Percentiles rank a stretch among this genome's conserved stretches.
Conservation (phyloP, 78 protist genomes). For the Cyanophora paradoxa region DNA sequence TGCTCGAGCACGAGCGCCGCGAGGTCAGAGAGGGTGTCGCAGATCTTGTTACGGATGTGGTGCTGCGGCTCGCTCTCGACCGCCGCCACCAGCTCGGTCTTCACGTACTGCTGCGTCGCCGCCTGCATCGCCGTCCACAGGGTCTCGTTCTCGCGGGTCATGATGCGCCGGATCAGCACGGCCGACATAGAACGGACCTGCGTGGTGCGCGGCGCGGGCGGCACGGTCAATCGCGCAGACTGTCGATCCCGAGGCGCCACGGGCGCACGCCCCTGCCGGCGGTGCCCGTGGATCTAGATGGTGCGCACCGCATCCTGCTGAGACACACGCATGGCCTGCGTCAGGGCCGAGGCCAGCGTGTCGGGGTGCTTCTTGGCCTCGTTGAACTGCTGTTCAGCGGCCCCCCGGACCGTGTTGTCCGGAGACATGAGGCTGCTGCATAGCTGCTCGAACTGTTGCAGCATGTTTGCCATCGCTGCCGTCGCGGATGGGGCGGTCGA, state of each 20-base stretch:
- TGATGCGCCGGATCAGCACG: background rate
- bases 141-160: background rate
- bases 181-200: constrained; percentile 1
- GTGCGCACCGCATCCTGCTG: background rate
- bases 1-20: constrained; percentile 9
- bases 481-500: no score
- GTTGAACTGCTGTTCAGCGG: background rate
- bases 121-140: background rate
- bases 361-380: background rate
- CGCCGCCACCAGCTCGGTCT: background rate
- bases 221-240: no score
- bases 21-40: constrained; percentile 8
- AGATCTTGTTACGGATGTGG: background rate
- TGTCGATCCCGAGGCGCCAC: no score
- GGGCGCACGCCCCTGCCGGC: background rate
- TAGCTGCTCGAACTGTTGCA: background rate
- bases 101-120: background rate
- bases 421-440: background rate
- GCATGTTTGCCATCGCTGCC: no score
- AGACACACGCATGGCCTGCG: background rate
- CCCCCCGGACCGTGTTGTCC: background rate
- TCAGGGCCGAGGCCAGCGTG: background rate
- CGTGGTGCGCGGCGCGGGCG: no score
- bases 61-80: background rate
- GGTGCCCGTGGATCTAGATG: background rate